Percentiles rank a stretch among this genome's conserved stretches.
Conservation (phyloP, 306 rosid species). For the Rosa chinensis region DNA sequence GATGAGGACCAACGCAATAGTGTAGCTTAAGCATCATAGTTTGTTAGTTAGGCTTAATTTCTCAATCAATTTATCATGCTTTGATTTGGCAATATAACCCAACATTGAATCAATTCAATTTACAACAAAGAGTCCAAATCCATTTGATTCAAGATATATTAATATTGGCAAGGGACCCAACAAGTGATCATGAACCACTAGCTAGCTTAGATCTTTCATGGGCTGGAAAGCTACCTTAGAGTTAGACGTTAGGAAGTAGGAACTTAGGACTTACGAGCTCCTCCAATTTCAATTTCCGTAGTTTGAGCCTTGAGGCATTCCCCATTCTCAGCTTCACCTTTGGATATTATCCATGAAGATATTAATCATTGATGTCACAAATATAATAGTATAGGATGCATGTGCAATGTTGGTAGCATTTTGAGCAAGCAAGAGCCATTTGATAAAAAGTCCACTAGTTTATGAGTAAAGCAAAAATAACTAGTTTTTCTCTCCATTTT, state of each 20-base stretch:
- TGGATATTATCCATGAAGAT: not conserved
- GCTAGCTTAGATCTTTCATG: slow-evolving; percentile 1
- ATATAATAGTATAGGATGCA: not conserved
- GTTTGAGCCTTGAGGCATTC: not conserved
- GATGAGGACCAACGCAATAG: not conserved
- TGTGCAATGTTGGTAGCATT: slow-evolving; percentile 11
- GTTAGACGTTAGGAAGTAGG: not conserved
- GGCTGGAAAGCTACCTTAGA: not conserved
- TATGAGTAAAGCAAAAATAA: not conserved
- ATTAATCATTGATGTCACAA: not conserved
- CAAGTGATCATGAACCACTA: not conserved
- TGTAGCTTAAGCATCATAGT: not conserved
- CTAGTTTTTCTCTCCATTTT: not conserved
- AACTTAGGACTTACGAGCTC: not conserved
- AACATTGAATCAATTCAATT: not conserved
- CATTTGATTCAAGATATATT: not conserved
- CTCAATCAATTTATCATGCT: not conserved
- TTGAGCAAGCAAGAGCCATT: slow-evolving; percentile 1
- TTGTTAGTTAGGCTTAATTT: not conserved
- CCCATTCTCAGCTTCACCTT: not conserved
- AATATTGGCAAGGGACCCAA: not conserved
- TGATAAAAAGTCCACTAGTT: not conserved
- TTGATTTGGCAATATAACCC: not conserved
- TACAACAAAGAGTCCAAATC: not conserved
- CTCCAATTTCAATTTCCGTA: not conserved